Percentiles rank a stretch among this genome's conserved stretches.
Evolutionary conservation across 2,329 filamentous ascomycete species (phyloP).

Genomic region (Hypoxylon sp.): DNA sequence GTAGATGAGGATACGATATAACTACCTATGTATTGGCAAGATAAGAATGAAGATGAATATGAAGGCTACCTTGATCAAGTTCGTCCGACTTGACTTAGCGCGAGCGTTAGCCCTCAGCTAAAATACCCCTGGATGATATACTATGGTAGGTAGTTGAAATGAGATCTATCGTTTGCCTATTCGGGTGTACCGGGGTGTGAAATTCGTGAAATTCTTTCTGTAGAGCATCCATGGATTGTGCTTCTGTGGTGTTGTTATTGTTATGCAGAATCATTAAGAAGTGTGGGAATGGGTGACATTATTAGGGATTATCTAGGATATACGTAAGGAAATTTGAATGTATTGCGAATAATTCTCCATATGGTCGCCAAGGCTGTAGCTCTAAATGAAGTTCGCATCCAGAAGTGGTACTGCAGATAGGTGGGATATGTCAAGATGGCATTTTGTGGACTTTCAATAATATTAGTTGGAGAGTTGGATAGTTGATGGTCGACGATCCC

Average conservation of each 20-base stretch:
- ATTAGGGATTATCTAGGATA: conserved; percentile 3
- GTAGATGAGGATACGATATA: not conserved
- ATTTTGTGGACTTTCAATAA: conserved; percentile 20
- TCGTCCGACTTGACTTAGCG: not conserved
- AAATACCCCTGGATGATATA: conserved; percentile 22
- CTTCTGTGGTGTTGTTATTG: conserved; percentile 26
- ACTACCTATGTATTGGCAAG: not conserved
- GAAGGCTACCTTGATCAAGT: not conserved
- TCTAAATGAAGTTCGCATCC: conserved; percentile 38
- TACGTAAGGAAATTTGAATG: conserved; percentile 35
- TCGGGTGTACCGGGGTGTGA: conserved; percentile 5
- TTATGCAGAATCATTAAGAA: conserved; percentile 21
- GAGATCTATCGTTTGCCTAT: conserved; percentile 10
- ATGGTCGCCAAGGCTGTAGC: conserved; percentile 36
- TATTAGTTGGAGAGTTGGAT: conserved; percentile 23
- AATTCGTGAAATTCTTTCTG: not conserved
- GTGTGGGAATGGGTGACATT: not conserved
- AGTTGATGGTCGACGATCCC: conserved; percentile 25
- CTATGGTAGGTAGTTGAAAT: conserved; percentile 16
- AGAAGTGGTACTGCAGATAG: conserved; percentile 32
- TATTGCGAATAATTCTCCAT: conserved; percentile 31
- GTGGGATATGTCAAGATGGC: conserved; percentile 36
- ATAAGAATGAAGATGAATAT: not conserved
- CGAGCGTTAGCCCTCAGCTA: conserved; percentile 8
- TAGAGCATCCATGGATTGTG: too few species aligned